Base-by-base conservation (phyloP, 73 alveolate species). In the Paramecium primaurelia region DNA sequence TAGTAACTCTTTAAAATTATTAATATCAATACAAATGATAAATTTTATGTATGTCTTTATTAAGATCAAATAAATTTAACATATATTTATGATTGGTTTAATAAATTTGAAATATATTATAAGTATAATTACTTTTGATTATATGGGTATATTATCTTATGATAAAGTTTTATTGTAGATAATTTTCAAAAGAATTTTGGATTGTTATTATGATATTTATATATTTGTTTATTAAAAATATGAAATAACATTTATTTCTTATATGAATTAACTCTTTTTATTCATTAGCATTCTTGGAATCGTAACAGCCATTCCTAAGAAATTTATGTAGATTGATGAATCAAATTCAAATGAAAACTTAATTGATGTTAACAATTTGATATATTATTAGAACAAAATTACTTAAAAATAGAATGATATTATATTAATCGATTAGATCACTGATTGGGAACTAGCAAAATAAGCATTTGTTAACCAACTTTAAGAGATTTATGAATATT, bases 361-460 rank as follows among this genome's bases (percentile, higher is more conserved):
- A 54, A 54, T n/a, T 54, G 32, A 54, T 5, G 25, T 54, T 25
- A 54, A 7, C 16, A 8, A 54, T 54, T 54, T 6, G 32, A 54
- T 4, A 54, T 34, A 54, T 54, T 5, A 54, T n/a, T 54, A 54
- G 32, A 54, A 54, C 22, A 54, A 54, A 54, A 54, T 54, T 8
- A 54, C 69, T 18, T 54, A 20, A 2, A n/a, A 54, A 54, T 54
- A 54, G 14, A 54, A 54, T 18, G 69, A 54, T 2, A 54, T 54
- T 18, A 54, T 54, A 54, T 54, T 64, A 64, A 34, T 64, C 11
- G 84, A 64, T 64, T 11, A 64, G 47, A 64, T 64, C 7, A 64
- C 84, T 0, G 84, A 64, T 64, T 64, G 84, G 84, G 47, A 64
- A 64, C 47, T 64, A 32, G 84, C 84, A 64, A 64, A 64, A 32